Evolutionary conservation across 441 rosid genomes (phyloP).

Genomic region (Populus hybrid): DNA sequence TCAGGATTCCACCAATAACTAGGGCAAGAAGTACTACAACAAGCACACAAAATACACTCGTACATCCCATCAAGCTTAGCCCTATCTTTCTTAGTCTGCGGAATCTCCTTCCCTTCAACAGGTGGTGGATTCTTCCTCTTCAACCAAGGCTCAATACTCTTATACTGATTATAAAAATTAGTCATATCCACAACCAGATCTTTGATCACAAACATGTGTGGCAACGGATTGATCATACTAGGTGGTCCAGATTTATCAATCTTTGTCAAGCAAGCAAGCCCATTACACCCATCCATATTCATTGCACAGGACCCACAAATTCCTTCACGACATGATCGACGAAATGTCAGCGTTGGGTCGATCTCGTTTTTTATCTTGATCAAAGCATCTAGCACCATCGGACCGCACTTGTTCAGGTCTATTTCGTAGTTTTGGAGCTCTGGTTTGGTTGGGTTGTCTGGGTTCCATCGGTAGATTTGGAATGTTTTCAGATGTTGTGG

Average conservation of each 20-base stretch:
- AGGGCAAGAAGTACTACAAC: constrained; percentile 94
- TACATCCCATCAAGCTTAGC: constrained; percentile 96
- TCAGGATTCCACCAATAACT: constrained; percentile 99
- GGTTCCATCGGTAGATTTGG: constrained; percentile 93
- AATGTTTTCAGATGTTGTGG: constrained; percentile 47
- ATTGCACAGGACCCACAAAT: constrained; percentile 95
- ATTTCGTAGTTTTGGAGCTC: constrained; percentile 61
- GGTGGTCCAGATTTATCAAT: constrained; percentile 39
- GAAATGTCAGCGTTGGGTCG: constrained; percentile 89
- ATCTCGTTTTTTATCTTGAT: constrained; percentile 97
- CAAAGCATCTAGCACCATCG: constrained; percentile 93
- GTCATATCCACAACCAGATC: constrained; percentile 97
- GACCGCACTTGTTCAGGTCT: constrained; percentile 84
- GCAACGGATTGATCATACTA: constrained; percentile 70
- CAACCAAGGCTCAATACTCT: constrained; percentile 99
- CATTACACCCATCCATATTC: constrained; percentile 95
- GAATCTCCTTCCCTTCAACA: constrained; percentile 70
- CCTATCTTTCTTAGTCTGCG: constrained; percentile 86
- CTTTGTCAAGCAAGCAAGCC: constrained; percentile 89
- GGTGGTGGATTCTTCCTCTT: constrained; percentile 83
- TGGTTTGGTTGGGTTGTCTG: constrained; percentile 75
- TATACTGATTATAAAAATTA: constrained; percentile 90
- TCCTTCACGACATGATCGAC: constrained; percentile 96
- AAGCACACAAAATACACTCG: constrained; percentile 90
- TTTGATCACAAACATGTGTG: constrained; percentile 96